Base-by-base conservation (phyloP, 192 early-diverging fungal genomes). In the Coemansia sp. region DNA sequence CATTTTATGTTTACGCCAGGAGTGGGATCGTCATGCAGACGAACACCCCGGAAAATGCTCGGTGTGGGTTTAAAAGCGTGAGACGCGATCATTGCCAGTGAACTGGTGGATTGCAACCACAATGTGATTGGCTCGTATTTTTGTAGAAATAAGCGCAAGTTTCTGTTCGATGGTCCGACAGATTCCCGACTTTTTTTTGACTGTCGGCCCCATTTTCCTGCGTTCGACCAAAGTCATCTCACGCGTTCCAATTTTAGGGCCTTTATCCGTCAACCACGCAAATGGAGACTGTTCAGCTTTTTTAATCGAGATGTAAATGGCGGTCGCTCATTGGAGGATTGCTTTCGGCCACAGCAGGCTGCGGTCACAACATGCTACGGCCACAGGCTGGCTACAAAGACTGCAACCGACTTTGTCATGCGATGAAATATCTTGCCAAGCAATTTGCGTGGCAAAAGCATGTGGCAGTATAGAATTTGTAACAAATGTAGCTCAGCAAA, bases 11-110 rank as follows among this genome's bases (percentile, higher is more conserved):
- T 54, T 54, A 54, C 53, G 7, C 53, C 53, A 32, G 26, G 3
- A 29, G 14, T 14, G 26, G 14, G 53, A 54, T 54, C 53, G 53
- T 27, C 53, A 12, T 54, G 53, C 53, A 54, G 23, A 26, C 20
- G 26, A 8, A 16, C n/a, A 49, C 18, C n/a, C 16, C 53, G 53
- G 53, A 35, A 54, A 54, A 54, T 54, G 29, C 53, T 54, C 53
- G 53, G 26, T 4, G 26, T 1, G 26, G 26, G 26, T 49, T 49
- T 49, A 10, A 49, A 49, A 49, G 48, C 13, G 8, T 19, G 18
- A 18, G 18, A 20, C 6, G 13, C 16, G 45, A 18, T 18, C n/a
- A 13, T 6, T 7, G n/a, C 47, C 47, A 49, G 5, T 49, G n/a
- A 49, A 49, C n/a, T 3, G 48, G 13, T n/a, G 41, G 41, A 5